Evolutionary conservation across 768 basidiomycete genomes (phyloP).

Genomic region (Leccinum obscurum): DNA sequence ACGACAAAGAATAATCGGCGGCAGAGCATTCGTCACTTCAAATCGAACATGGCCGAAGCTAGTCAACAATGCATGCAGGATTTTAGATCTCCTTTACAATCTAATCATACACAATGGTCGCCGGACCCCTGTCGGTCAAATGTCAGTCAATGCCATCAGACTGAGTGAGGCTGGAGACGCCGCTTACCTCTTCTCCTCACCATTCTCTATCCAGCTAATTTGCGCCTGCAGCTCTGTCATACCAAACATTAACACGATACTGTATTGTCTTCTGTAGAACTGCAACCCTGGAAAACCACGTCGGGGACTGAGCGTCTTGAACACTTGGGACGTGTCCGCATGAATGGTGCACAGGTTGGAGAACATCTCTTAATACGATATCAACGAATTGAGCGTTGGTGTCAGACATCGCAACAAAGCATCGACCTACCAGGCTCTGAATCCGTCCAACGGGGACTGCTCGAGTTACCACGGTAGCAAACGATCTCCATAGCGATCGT

Average conservation of each 20-base stretch:
- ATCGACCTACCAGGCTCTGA: conserved; percentile 27
- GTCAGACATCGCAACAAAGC: neutral
- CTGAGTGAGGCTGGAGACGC: neutral
- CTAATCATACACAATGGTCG: conserved; percentile 33
- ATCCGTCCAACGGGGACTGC: conserved; percentile 31
- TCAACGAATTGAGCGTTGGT: neutral
- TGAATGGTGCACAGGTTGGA: too few species aligned
- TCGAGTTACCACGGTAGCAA: conserved; percentile 28
- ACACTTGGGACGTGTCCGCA: conserved; percentile 31
- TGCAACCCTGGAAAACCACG: conserved; percentile 29
- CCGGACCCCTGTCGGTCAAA: conserved; percentile 26
- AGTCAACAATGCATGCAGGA: neutral
- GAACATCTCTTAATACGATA: conserved; percentile 25
- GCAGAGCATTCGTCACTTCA: neutral
- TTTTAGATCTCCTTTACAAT: conserved; percentile 29
- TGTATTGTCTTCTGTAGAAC: conserved; percentile 35
- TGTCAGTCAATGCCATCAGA: neutral
- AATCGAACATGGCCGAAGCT: neutral
- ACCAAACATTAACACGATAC: conserved; percentile 44
- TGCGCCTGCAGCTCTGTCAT: conserved; percentile 48
- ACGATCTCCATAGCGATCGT: conserved; percentile 30
- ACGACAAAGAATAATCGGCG: too few species aligned
- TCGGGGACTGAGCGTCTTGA: conserved; percentile 29
- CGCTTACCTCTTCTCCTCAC: conserved; percentile 23
- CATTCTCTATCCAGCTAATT: conserved; percentile 44